phyloP scores from a whole-genome alignment of 805 yeast genomes.

The Ogataea pignaliae region DNA sequence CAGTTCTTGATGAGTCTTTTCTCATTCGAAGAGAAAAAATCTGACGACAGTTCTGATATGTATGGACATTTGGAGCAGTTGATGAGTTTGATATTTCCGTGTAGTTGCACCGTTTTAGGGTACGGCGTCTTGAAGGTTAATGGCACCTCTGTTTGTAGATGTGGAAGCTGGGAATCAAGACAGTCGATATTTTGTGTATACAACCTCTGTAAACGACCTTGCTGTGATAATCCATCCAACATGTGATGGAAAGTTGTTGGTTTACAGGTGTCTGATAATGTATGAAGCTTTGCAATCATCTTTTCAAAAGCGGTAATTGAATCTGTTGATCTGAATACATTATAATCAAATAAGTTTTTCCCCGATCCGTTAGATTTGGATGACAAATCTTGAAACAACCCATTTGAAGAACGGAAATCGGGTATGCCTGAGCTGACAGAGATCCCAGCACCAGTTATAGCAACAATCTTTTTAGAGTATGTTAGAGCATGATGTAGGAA shows the following conservation, averaged over 20 bases:
- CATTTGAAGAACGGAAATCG: constrained; percentile 66
- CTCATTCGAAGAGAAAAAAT: constrained; percentile 43
- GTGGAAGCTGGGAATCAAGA: constrained; percentile 56
- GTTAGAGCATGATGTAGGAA: constrained; percentile 48
- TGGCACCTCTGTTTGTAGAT: constrained; percentile 47
- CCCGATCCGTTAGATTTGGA: constrained; percentile 39
- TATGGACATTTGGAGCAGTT: constrained; percentile 74
- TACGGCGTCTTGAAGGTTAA: constrained; percentile 30
- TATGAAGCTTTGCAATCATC: constrained; percentile 61
- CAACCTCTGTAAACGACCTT: constrained; percentile 62
- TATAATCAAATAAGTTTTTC: constrained; percentile 69
- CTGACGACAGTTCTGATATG: constrained; percentile 48
- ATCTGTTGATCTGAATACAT: constrained; percentile 62
- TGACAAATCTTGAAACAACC: constrained; percentile 59
- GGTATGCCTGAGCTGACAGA: constrained; percentile 92
- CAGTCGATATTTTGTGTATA: constrained; percentile 90
- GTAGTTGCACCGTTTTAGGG: constrained; percentile 72
- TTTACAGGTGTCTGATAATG: constrained; percentile 46
- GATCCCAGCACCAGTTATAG: constrained; percentile 85
- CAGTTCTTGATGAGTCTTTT: constrained; percentile 46
- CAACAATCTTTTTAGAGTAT: constrained; percentile 54
- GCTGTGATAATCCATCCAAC: constrained; percentile 53
- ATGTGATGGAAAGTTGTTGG: constrained; percentile 76
- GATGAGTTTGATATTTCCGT: constrained; percentile 72
- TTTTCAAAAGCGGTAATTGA: constrained; percentile 65